Evolutionary conservation across 2,329 filamentous ascomycete genomes (phyloP), one percentile per base, ranked within the genome.

Genomic region (Phyllosticta capitalensis): DNA sequence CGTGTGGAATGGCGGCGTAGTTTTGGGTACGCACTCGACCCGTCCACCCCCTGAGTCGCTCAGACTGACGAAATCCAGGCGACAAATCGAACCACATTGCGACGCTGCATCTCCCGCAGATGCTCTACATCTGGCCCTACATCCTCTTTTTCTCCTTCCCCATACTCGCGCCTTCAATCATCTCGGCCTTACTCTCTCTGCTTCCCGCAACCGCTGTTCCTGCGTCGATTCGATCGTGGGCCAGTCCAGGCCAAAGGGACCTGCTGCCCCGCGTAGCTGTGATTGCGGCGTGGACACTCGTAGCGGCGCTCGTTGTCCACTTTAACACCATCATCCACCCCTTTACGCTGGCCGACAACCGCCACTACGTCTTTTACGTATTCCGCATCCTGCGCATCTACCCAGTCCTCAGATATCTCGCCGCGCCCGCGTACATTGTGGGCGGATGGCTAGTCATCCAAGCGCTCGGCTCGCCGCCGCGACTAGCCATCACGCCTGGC

Each of bases 321-420:
- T 87, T 83, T 79, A 97, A 96, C 79, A 99, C 94, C 33, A 87
- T 96, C 63, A 83, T 97, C 51, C 94, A 99, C 69, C 92, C 94
- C 0, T 99, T 97, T 71, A 96, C 92, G 0, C 81, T 97, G 0
- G 94, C 94, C 33, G 94, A 99, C 73, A 99, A 99, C 72, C 81
- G 94, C 2, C 94, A 99, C 72, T 99, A 96, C 76, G 87, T 95
- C 71, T 99, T 99, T 73, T 99, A 99, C 75, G 79, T 95, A 62
- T 99, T 99, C 78, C 86, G 91, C 1, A 86, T 88, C 5, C 86
- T 97, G 45, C 81, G 88, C 2, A 80, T 80, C 5, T 82, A 89
- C 50, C 76, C 79, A 1, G 73, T 77, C 19, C 74, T 90, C 56
- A 86, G 86, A 38, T 91, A 90, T 66, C 72, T 81, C 0, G 84